These are phyloP conservation scores for Podila epigama DNA, from an alignment of 192 early-diverging fungal genomes.

Conservation along the genomic window DNA sequence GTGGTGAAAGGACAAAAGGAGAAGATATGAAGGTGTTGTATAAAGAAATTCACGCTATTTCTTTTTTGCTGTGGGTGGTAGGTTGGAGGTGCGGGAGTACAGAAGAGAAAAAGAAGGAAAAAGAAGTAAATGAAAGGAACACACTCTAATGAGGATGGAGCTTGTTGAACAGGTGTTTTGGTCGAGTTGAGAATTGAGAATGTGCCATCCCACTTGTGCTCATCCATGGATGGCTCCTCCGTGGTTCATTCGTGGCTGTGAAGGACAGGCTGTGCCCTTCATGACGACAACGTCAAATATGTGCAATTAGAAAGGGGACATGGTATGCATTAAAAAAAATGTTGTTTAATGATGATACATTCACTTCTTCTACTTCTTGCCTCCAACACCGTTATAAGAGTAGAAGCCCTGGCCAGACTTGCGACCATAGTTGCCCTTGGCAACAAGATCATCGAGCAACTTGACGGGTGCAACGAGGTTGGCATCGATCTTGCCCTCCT, in stretches of 20 bases:
- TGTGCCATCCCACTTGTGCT: not conserved
- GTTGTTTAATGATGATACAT: not conserved
- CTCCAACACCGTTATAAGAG: conserved; percentile 62
- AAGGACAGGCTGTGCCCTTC: not conserved
- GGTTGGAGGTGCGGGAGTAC: not conserved
- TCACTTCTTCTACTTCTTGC: conserved; percentile 28
- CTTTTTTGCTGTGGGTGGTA: not conserved
- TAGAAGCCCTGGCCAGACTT: conserved; percentile 91
- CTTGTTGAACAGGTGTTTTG: not conserved
- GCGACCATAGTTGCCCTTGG: conserved; percentile 78
- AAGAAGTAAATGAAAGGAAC: not conserved
- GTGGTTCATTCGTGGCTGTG: not conserved
- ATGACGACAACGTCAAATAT: not conserved
- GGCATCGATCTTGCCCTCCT: conserved; percentile 78
- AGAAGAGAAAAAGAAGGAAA: not conserved
- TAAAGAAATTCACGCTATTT: not conserved
- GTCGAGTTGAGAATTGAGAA: conserved; percentile 5
- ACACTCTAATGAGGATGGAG: not conserved
- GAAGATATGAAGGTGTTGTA: not conserved
- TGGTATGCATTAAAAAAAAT: not conserved
- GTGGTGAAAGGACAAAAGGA: not conserved
- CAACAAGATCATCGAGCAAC: conserved; percentile 77
- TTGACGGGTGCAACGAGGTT: conserved; percentile 78
- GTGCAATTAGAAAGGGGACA: not conserved
- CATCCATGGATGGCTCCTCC: not conserved